Percentiles rank a stretch among this genome's conserved stretches.
These are phyloP conservation scores for Daldinia caldariorum DNA, from an alignment of 495 filamentous ascomycete genomes.

Conservation along the genomic window DNA sequence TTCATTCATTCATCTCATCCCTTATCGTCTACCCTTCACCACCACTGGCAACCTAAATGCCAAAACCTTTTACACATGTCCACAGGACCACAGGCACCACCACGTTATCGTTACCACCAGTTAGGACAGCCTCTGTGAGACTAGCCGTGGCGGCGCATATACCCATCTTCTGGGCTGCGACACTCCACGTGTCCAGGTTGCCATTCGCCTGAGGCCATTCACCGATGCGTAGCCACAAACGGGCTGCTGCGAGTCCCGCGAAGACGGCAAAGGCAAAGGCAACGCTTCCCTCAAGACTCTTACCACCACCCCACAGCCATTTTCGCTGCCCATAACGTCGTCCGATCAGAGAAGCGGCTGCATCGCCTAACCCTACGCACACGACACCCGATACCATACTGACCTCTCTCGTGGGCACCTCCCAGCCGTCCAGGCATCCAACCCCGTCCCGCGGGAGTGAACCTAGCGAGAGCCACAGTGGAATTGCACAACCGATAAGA, in stretches of 20 bases:
- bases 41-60: constrained; percentile 58
- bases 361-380: constrained; percentile 95
- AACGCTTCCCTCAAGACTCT: constrained; percentile 89
- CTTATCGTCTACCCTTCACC: too few species aligned
- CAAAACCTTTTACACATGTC: constrained; percentile 83
- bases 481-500: constrained; percentile 93
- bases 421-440: constrained; percentile 73
- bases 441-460: constrained; percentile 65
- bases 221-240: constrained; percentile 77
- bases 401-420: constrained; percentile 73
- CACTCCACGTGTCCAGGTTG: constrained; percentile 31
- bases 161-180: constrained; percentile 63
- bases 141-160: constrained; percentile 83
- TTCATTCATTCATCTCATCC: constrained; percentile 18
- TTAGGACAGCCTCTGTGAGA: constrained; percentile 92
- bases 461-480: constrained; percentile 86
- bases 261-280: constrained; percentile 87
- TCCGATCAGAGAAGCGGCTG: constrained; percentile 91
- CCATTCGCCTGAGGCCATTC: constrained; percentile 67
- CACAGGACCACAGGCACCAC: constrained; percentile 95
- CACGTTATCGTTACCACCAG: constrained; percentile 98
- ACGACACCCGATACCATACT: constrained; percentile 90
- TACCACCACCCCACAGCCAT: constrained; percentile 97
- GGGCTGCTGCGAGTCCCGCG: constrained; percentile 74
- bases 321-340: constrained; percentile 85